A percentile compares a stretch with the other conserved stretches of the same genome.
Evolutionary conservation across 2,329 filamentous ascomycete species (phyloP).

Genomic region (Aspergillus ustus): DNA sequence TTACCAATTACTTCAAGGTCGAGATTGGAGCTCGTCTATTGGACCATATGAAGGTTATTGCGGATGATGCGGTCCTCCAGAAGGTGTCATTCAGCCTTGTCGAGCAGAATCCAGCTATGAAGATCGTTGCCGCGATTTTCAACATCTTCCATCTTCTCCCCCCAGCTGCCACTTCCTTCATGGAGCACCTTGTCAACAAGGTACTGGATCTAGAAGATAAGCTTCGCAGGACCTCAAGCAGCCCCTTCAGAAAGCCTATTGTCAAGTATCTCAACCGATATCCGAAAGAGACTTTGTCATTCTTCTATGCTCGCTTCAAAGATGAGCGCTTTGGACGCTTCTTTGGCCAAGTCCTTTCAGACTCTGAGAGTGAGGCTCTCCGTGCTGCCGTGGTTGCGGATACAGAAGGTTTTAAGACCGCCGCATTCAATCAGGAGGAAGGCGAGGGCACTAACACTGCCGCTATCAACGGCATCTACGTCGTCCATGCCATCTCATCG

Average conservation of each 20-base stretch:
- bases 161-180: constrained; percentile 84
- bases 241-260: constrained; percentile 86
- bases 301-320: constrained; percentile 77
- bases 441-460: constrained; percentile 73
- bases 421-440: constrained; percentile 66
- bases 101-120: constrained; percentile 91
- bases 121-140: constrained; percentile 90
- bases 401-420: constrained; percentile 71
- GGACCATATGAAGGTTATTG: constrained; percentile 90
- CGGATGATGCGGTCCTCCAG: constrained; percentile 78
- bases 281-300: constrained; percentile 81
- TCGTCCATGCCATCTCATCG: constrained; percentile 77
- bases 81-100: constrained; percentile 93
- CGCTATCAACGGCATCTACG: constrained; percentile 84
- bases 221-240: constrained; percentile 83
- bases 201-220: constrained; percentile 88
- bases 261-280: constrained; percentile 95
- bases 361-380: constrained; percentile 74
- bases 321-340: constrained; percentile 89
- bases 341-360: constrained; percentile 81
- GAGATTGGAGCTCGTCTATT: constrained; percentile 93
- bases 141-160: constrained; percentile 98
- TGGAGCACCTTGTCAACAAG: constrained; percentile 85
- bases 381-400: constrained; percentile 76
- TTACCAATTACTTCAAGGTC: constrained; percentile 99